Conservation (phyloP, 352 stramenopile species). For the Globisporangium barbulae region DNA sequence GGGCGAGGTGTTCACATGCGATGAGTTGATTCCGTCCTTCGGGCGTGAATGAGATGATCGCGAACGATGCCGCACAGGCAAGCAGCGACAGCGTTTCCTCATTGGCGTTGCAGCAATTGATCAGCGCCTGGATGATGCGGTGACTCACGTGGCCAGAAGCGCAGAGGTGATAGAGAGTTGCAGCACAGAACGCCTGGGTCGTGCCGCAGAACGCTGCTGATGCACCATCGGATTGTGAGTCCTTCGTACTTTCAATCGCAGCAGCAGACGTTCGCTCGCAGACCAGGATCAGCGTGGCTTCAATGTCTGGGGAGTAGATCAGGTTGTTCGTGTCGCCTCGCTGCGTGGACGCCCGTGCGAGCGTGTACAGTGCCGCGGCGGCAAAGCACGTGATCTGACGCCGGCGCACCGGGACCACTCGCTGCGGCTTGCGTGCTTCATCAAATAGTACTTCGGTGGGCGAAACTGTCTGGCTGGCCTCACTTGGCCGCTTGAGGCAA, state of each 20-base stretch:
- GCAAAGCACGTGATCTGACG: conserved; percentile 46
- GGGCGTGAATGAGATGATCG: conserved; percentile 69
- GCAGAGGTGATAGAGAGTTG: conserved; percentile 74
- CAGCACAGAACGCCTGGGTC: conserved; percentile 69
- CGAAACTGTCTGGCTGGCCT: conserved; percentile 13
- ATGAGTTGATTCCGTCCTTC: conserved; percentile 59
- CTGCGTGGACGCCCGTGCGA: conserved; percentile 51
- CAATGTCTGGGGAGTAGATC: conserved; percentile 38
- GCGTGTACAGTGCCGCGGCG: conserved; percentile 43
- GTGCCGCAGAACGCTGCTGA: conserved; percentile 12
- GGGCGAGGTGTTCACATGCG: conserved; percentile 41
- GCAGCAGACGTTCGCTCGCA: conserved; percentile 31
- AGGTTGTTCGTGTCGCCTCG: conserved; percentile 47
- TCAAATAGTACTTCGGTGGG: too few relatives aligned
- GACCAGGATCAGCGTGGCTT: conserved; percentile 45
- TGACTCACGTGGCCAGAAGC: conserved; percentile 43
- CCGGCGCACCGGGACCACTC: conserved; percentile 27
- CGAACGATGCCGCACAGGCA: conserved; percentile 72
- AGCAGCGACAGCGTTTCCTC: conserved; percentile 68
- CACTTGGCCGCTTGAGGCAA: conserved; percentile 27
- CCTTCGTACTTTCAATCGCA: conserved; percentile 1
- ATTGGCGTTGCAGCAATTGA: conserved; percentile 66
- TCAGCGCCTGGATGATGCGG: conserved; percentile 56
- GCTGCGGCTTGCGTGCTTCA: background rate
- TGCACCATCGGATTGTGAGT: conserved; percentile 1